Evolutionary conservation across 805 yeast genomes (phyloP), one percentile per base, ranked within the genome.

Genomic region (Cyberlindnera sargentensis): DNA sequence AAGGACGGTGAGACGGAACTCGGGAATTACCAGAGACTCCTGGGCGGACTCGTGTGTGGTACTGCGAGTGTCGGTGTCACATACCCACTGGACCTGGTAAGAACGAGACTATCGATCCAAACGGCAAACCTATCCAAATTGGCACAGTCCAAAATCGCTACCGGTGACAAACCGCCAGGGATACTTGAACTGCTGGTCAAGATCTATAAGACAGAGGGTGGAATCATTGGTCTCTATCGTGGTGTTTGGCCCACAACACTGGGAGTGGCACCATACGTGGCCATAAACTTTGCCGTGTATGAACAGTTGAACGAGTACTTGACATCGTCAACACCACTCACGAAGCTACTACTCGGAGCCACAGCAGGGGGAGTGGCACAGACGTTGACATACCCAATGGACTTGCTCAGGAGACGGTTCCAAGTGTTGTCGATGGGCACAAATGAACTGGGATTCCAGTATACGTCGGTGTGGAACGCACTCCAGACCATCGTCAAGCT

Each of bases 251-350:
- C 98, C n/a, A 91, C 98, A 0, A 78, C 90, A 2, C 65, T 86
- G 45, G 97, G 98, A 2, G 96, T 93, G 23, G 97, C 96, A 1
- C 97, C 98, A 1, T 93, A 90, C 58, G 96, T 88, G 30, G 96
- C 96, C 4, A 75, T 91, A 41, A 91, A 90, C 64, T 91, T 91
- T 60, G 83, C 96, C 3, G 79, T 88, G 37, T 91, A 90, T 67
- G 98, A 93, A 58, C 79, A 76, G 47, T 58, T 89, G 50, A 78
- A 89, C 48, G 93, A 82, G 46, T 57, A 67, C 42, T 65, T 74
- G 61, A 66, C 44, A 5, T 42, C 62, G 39, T 54, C 53, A 40
- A 60, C 64, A 44, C 78, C 82, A 4, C 49, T 65, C 33, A 76
- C 78, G 64, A 84, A 82, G 55, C 65, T 91, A 25, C 51, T 73